Evolutionary conservation across 768 basidiomycete species (phyloP).

Genomic region (Kwoniella europaea): DNA sequence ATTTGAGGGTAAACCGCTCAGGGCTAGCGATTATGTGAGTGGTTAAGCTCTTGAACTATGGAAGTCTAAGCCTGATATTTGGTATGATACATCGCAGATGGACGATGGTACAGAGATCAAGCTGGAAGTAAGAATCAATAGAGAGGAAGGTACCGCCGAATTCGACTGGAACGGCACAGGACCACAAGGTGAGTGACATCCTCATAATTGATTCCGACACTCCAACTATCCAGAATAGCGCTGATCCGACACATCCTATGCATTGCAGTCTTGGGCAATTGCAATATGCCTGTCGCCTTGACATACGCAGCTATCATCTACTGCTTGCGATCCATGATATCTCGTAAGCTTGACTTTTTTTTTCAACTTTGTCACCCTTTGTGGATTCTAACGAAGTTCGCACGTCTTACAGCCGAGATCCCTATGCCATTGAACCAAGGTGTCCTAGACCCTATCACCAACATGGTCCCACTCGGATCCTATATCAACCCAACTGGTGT

Average conservation of each 20-base stretch:
- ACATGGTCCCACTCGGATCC: constrained; percentile 78
- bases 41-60: not conserved
- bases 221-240: no score
- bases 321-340: constrained; percentile 43
- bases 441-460: constrained; percentile 59
- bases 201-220: not conserved
- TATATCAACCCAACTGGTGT: constrained; percentile 80
- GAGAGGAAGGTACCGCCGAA: constrained; percentile 73
- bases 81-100: constrained; percentile 37
- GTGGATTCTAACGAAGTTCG: not conserved
- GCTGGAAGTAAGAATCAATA: constrained; percentile 79
- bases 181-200: constrained; percentile 11
- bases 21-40: constrained; percentile 71
- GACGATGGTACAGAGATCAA: constrained; percentile 57
- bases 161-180: constrained; percentile 71
- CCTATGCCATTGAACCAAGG: constrained; percentile 53
- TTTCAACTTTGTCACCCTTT: not conserved
- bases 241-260: not conserved
- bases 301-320: constrained; percentile 54
- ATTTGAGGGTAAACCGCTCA: constrained; percentile 56
- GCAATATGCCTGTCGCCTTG: constrained; percentile 50
- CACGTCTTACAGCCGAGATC: constrained; percentile 22
- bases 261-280: constrained; percentile 39
- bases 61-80: constrained; percentile 3
- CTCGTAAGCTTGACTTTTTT: constrained; percentile 10